Base-by-base conservation (phyloP, 192 early-diverging fungal genomes). In the Linnemannia schmuckeri region DNA sequence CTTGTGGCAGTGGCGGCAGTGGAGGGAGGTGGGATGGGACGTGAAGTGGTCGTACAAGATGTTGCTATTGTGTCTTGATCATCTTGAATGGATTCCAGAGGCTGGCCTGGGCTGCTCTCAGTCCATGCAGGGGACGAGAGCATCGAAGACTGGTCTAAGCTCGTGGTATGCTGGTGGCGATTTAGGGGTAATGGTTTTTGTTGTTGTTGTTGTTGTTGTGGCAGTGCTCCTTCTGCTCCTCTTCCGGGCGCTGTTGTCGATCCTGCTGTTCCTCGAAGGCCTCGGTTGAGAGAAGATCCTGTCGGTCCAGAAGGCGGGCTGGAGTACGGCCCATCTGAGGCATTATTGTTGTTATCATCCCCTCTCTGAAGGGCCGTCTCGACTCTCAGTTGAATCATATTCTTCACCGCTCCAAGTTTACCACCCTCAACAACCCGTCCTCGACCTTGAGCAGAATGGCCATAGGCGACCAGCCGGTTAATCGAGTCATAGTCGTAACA, bases 401-500 rank as follows among this genome's bases (percentile, higher is more conserved):
- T 87, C 76, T 81, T 87, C 69, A 87, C 72, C 5, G 76, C 33
- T 0, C 85, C 85, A 2, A 81, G 37, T 71, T 78, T 81, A 1
- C 80, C 80, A 1, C 80, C 79, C 46, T 81, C 79, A 27, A 87
- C 80, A 8, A 81, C 66, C 27, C 85, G 54, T 40, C 80, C 72
- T 17, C 75, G 79, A n/a, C 85, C 85, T 30, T 87, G 79, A 20
- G 70, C 74, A n/a, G 85, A 87, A 73, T 87, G 76, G 13, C 85
- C 85, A 61, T 87, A 87, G 22, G 76, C 47, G 33, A 87, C 72
- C 1, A 87, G 76, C 0, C 80, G 70, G 18, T 78, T 87, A 49
- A 87, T 81, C 18, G 85, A 54, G 33, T 87, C 85, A 75, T 87
- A 87, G 52, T 87, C 79, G 37, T 87, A 87, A 41, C 85, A 87